Evolutionary conservation across 306 rosid species (phyloP), one percentile per base, ranked within the genome.

Genomic region (Rosa chinensis): DNA sequence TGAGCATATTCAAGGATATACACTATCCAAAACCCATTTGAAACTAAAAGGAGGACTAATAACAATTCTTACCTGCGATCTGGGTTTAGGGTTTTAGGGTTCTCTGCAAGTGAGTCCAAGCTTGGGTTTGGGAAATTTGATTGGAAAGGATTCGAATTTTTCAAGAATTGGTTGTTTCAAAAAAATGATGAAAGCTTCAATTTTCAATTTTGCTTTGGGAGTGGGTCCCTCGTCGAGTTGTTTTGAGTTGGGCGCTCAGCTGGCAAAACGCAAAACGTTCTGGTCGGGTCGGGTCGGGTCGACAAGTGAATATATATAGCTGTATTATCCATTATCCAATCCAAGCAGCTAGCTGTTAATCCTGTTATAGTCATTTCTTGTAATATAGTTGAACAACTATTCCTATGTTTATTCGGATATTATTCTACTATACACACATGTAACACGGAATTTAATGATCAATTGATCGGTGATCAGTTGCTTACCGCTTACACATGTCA

Each of bases 141-240:
- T 39, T 6, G 39, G 50, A 40, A 13, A 42, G 45, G n/a, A 28
- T 21, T 40, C 39, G 5, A 11, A 37, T 40, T 35, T 70, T 72
- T 25, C 18, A 25, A 53, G 40, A 23, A 11, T 53, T 45, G 52
- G 52, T 55, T 55, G 28, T 17, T 74, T 56, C 42, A 1, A 4
- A 9, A 20, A 21, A 58, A 56, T 56, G 78, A 74, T 73, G 32
- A 35, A 32, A 32, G 35, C 35, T 32, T 32, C 35, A 25, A 25
- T 25, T 25, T 25, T 25, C 28, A 32, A 32, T 2, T 32, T 32
- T 2, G 37, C 37, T 32, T 32, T 32, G 63, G 9, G 12, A 40
- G 67, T 75, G 70, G 78, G 69, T 43, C 69, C 76, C 69, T 62
- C 68, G 2, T 35, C 56, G 25, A 12, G 67, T 5, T 4, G 62